Evolutionary conservation across 192 early-diverging fungal species (phyloP).

Genomic region (Lunasporangiospora selenospora): DNA sequence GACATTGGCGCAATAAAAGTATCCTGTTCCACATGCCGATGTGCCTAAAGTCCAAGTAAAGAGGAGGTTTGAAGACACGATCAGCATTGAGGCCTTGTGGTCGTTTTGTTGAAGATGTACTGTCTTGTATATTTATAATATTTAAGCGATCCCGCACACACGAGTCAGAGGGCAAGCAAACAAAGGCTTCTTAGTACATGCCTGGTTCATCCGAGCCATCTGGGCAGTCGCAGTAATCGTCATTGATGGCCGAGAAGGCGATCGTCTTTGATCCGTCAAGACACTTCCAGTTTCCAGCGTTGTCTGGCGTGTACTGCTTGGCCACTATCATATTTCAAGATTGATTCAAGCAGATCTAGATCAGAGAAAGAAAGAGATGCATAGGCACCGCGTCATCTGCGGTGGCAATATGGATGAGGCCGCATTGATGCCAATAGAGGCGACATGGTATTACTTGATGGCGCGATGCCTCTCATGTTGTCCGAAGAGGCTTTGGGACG

Average conservation of each 20-base stretch:
- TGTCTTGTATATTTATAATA: too few relatives aligned
- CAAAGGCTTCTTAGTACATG: too few relatives aligned
- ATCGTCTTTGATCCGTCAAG: conserved; percentile 78
- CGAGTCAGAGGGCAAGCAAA: too few relatives aligned
- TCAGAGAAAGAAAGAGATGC: not conserved
- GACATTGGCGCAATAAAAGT: conserved; percentile 85
- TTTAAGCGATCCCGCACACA: too few relatives aligned
- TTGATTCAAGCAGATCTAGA: not conserved
- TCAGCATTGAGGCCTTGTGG: too few relatives aligned
- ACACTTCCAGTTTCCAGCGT: conserved; percentile 62
- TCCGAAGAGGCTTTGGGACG: not conserved
- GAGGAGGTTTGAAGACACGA: not conserved
- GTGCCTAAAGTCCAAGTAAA: conserved; percentile 65
- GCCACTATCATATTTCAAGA: conserved; percentile 9
- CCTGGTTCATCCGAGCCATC: conserved; percentile 98
- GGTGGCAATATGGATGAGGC: too few relatives aligned
- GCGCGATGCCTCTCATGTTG: conserved; percentile 20
- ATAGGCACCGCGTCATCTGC: too few relatives aligned
- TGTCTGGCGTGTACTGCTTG: conserved; percentile 16
- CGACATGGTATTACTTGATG: conserved; percentile 17
- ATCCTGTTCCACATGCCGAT: conserved; percentile 81
- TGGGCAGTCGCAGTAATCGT: conserved; percentile 97
- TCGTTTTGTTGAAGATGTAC: too few relatives aligned
- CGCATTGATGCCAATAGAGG: too few relatives aligned
- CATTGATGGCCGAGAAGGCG: conserved; percentile 79